Evolutionary conservation across 768 basidiomycete species (phyloP).

Genomic region (Dendrothele bispora): DNA sequence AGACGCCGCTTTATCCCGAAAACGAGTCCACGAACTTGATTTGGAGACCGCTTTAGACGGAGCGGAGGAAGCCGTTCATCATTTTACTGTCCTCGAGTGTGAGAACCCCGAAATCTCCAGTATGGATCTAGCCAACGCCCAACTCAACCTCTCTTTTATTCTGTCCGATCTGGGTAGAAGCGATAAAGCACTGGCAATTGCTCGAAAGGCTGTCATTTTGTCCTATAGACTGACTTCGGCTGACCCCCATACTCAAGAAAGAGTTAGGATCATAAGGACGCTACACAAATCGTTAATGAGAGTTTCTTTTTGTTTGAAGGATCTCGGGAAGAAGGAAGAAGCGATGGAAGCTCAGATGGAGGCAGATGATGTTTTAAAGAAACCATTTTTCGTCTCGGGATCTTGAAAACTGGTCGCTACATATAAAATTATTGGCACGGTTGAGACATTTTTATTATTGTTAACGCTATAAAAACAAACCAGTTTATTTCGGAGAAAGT

Average conservation of each 20-base stretch:
- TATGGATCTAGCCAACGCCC: constrained; percentile 9
- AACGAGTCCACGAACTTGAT: too few relatives aligned
- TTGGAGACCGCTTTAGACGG: constrained; percentile 1
- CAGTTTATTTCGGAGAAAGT: too few relatives aligned
- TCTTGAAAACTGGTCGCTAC: neutral
- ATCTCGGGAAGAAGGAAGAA: constrained; percentile 2
- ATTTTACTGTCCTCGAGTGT: constrained; percentile 2
- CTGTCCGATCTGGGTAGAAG: constrained; percentile 4
- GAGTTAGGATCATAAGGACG: constrained; percentile 2
- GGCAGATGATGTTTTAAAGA: constrained; percentile 7
- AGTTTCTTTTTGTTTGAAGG: constrained; percentile 4
- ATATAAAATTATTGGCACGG: too few relatives aligned
- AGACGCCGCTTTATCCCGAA: too few relatives aligned
- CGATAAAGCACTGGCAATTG: constrained; percentile 4
- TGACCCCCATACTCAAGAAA: constrained; percentile 5
- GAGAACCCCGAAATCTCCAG: constrained; percentile 2
- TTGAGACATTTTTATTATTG: too few relatives aligned
- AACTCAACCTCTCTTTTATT: constrained; percentile 9
- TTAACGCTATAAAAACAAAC: too few relatives aligned
- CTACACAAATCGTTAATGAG: constrained; percentile 7
- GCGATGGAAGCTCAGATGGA: constrained; percentile 6
- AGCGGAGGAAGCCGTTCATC: constrained; percentile 8
- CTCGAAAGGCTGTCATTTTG: constrained; percentile 7
- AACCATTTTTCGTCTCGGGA: neutral
- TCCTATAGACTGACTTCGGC: constrained; percentile 1